Conservation (phyloP, 2,329 filamentous ascomycete genomes). For the Colletotrichum sojae region DNA sequence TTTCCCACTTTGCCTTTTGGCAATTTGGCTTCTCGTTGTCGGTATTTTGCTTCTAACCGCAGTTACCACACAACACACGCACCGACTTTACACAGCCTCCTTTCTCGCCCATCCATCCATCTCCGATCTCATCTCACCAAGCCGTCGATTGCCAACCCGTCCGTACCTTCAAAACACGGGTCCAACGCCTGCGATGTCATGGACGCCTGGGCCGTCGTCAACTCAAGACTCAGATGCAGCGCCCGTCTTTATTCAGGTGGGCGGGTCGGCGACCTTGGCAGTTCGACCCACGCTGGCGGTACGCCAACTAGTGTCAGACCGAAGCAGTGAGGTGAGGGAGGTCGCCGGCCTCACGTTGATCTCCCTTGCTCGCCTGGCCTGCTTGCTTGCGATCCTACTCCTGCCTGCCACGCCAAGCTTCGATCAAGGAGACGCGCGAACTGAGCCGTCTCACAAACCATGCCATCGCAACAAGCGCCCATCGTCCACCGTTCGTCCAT, state of each 20-base stretch:
- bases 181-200: slow-evolving; percentile 15
- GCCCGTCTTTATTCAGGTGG: slow-evolving; percentile 32
- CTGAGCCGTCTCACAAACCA: slow-evolving; percentile 35
- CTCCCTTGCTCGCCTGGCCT: slow-evolving; percentile 2
- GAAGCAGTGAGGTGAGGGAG: background rate
- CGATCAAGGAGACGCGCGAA: slow-evolving; percentile 1
- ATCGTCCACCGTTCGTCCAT: background rate
- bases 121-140: slow-evolving; percentile 7
- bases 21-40: slow-evolving; percentile 24
- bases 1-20: slow-evolving; percentile 10
- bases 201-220: slow-evolving; percentile 3
- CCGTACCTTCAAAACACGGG: slow-evolving; percentile 33
- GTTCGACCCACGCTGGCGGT: slow-evolving; percentile 38
- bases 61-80: slow-evolving; percentile 1
- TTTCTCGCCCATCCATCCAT: background rate
- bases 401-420: slow-evolving; percentile 29
- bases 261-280: slow-evolving; percentile 31
- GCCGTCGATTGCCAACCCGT: slow-evolving; percentile 1
- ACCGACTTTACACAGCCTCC: slow-evolving; percentile 11
- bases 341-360: background rate
- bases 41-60: background rate
- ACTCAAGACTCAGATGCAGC: background rate
- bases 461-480: slow-evolving; percentile 28
- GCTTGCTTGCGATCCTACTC: background rate
- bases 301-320: slow-evolving; percentile 34